Conservation (phyloP, 2,329 filamentous ascomycete genomes). For the Penicillium sp. region DNA sequence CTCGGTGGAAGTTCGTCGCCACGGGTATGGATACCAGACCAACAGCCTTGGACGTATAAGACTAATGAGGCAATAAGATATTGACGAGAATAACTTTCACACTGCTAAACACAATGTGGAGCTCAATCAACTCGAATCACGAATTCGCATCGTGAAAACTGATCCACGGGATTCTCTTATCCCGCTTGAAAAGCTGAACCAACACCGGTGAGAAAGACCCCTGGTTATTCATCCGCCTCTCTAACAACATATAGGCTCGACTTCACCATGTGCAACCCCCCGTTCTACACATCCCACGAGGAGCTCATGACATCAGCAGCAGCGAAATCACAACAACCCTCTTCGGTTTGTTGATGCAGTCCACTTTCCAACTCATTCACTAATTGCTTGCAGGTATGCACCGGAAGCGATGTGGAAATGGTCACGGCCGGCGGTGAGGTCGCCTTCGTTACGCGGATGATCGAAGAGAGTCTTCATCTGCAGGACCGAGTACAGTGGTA, state of each 20-base stretch:
- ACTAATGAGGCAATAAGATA: conserved; percentile 52
- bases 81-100: conserved; percentile 67
- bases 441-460: conserved; percentile 67
- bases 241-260: too few relatives aligned
- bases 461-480: conserved; percentile 65
- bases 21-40: conserved; percentile 52
- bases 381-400: conserved; percentile 50
- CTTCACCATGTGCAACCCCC: conserved; percentile 92
- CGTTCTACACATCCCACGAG: conserved; percentile 75
- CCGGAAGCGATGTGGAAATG: conserved; percentile 81
- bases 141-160: conserved; percentile 64
- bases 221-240: conserved; percentile 8
- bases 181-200: conserved; percentile 52
- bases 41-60: background rate
- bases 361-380: background rate
- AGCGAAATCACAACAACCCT: conserved; percentile 65
- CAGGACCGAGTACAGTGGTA: conserved; percentile 74
- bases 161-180: conserved; percentile 57
- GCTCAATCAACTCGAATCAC: conserved; percentile 61
- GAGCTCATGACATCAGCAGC: conserved; percentile 66
- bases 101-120: conserved; percentile 66
- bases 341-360: conserved; percentile 56
- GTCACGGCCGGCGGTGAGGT: conserved; percentile 75
- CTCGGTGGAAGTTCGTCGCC: conserved; percentile 68
- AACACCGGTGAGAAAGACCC: background rate